These are phyloP conservation scores for Ceraceosorus guamensis DNA, from an alignment of 1,284 basidiomycete species.

Conservation along the genomic window DNA sequence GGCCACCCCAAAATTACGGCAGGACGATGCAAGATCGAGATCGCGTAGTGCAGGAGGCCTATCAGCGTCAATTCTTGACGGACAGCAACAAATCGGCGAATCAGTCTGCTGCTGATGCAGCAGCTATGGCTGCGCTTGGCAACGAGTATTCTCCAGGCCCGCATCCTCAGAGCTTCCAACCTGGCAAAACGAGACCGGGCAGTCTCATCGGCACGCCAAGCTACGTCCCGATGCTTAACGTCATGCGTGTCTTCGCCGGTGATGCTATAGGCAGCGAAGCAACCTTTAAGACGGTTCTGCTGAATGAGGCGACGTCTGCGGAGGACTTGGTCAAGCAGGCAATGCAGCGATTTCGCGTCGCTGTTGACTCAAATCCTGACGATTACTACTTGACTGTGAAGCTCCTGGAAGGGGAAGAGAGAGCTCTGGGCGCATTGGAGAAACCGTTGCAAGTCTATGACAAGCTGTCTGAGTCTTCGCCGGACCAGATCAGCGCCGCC, in stretches of 20 bases:
- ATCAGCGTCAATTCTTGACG: slow-evolving; percentile 34
- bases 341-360: slow-evolving; percentile 74
- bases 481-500: slow-evolving; percentile 55
- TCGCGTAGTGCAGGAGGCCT: slow-evolving; percentile 32
- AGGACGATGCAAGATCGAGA: slow-evolving; percentile 34
- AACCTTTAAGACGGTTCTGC: slow-evolving; percentile 92
- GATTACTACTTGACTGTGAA: slow-evolving; percentile 82
- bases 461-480: slow-evolving; percentile 55
- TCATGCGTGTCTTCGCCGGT: slow-evolving; percentile 89
- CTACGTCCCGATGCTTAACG: slow-evolving; percentile 75
- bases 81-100: neutral
- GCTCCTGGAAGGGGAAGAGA: slow-evolving; percentile 73
- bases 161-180: neutral
- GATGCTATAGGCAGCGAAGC: slow-evolving; percentile 72
- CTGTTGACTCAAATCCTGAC: slow-evolving; percentile 54
- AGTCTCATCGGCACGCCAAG: slow-evolving; percentile 45
- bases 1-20: slow-evolving; percentile 19
- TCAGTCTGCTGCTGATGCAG: neutral
- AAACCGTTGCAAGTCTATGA: slow-evolving; percentile 82
- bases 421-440: slow-evolving; percentile 63
- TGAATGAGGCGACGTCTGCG: slow-evolving; percentile 76
- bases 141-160: neutral
- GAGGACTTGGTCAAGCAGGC: slow-evolving; percentile 80
- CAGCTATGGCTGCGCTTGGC: neutral
- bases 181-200: slow-evolving; percentile 30